Evolutionary conservation across 2,329 filamentous ascomycete species (phyloP).

Genomic region (Knufia petricola): DNA sequence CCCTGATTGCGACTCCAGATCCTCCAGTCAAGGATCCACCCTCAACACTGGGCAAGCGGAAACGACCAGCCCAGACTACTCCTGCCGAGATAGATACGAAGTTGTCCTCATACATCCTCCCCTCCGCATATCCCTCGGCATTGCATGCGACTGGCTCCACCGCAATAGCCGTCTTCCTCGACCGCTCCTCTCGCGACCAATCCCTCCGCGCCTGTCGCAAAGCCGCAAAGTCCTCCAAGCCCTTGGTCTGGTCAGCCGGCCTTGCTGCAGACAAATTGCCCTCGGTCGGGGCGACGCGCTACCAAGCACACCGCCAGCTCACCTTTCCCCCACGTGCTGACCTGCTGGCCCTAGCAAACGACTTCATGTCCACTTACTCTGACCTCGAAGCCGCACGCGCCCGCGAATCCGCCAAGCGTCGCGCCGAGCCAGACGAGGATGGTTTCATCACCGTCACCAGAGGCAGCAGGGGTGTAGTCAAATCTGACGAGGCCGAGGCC

Average conservation of each 20-base stretch:
- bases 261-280: constrained; percentile 46
- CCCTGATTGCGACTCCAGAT: constrained; percentile 17
- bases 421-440: constrained; percentile 81
- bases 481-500: constrained; percentile 58
- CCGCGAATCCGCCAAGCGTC: constrained; percentile 51
- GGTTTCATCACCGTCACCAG: constrained; percentile 88
- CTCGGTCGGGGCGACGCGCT: constrained; percentile 42
- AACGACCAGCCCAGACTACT: constrained; percentile 32
- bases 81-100: constrained; percentile 43
- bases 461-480: constrained; percentile 63
- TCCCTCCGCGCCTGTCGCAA: constrained; percentile 67
- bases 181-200: constrained; percentile 65
- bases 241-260: constrained; percentile 58
- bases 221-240: constrained; percentile 43
- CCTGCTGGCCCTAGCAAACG: constrained; percentile 67
- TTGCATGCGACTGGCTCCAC: constrained; percentile 66
- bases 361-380: constrained; percentile 72
- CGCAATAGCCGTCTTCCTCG: constrained; percentile 74
- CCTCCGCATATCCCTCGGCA: constrained; percentile 61
- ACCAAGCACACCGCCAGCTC: constrained; percentile 59
- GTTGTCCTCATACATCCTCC: constrained; percentile 53
- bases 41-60: constrained; percentile 44
- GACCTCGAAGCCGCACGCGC: constrained; percentile 58
- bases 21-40: neutral
- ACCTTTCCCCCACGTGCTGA: constrained; percentile 58